A percentile compares a stretch with the other conserved stretches of the same genome.
Evolutionary conservation across 164 flowering plant species (phyloP).

Genomic region (Brasenia schreberi): DNA sequence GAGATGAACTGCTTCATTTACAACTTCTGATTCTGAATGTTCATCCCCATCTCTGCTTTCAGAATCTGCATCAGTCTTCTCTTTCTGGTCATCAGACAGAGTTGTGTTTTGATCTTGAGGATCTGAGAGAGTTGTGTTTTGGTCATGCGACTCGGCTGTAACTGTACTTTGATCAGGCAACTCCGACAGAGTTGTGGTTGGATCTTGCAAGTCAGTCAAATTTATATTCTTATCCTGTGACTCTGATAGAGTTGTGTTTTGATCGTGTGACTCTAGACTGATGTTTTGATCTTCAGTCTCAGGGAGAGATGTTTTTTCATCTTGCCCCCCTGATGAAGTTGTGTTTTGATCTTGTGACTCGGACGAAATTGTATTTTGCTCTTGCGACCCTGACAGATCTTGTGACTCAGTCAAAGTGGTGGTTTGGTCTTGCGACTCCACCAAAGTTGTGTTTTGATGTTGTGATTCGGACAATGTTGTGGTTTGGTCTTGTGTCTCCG

Average conservation of each 20-base stretch:
- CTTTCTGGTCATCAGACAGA: not conserved
- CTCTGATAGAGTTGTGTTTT: not conserved
- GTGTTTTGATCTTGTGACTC: not conserved
- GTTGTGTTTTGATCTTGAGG: not conserved
- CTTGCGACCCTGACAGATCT: not conserved
- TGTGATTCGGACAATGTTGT: not conserved
- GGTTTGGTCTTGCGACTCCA: not conserved
- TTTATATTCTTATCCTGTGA: not conserved
- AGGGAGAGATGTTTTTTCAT: not conserved
- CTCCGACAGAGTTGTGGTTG: not conserved
- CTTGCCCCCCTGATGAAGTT: not conserved
- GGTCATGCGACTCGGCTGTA: not conserved
- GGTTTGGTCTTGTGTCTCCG: not conserved
- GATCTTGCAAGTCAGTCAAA: not conserved
- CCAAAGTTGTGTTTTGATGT: not conserved
- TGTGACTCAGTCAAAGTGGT: not conserved
- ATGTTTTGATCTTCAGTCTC: not conserved
- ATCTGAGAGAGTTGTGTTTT: not conserved
- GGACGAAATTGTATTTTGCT: not conserved
- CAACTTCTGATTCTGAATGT: not conserved
- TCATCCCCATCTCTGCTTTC: not conserved
- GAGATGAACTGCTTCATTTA: not conserved
- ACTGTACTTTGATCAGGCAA: not conserved
- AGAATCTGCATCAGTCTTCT: not conserved
- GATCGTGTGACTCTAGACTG: too few relatives aligned